A percentile compares a stretch with the other conserved stretches of the same genome.
phyloP scores from a whole-genome alignment of 192 early-diverging fungal genomes.

The Linderina pennispora region DNA sequence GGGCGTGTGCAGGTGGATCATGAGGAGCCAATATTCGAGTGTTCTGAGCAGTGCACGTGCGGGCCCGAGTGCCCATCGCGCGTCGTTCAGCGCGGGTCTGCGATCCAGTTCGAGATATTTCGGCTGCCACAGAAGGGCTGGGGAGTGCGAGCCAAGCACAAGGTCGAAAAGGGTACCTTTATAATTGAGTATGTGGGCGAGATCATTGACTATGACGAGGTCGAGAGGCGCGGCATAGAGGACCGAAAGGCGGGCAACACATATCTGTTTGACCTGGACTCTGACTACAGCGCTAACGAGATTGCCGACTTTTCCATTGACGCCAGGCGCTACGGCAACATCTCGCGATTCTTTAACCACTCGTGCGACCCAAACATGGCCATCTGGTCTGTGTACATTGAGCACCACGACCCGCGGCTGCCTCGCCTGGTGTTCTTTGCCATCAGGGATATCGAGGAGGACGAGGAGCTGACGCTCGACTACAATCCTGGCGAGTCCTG shows the following conservation, averaged over 20 bases:
- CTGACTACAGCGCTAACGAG: constrained; percentile 79
- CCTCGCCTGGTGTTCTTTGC: constrained; percentile 94
- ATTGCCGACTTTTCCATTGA: constrained; percentile 94
- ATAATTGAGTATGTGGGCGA: constrained; percentile 98
- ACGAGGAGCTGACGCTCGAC: constrained; percentile 92
- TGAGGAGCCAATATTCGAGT: constrained; percentile 24
- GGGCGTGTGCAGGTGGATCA: constrained; percentile 12
- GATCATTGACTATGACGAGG: constrained; percentile 74
- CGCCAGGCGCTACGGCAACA: constrained; percentile 82
- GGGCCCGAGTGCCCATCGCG: constrained; percentile 23
- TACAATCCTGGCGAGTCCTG: constrained; percentile 95
- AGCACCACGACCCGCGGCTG: constrained; percentile 77
- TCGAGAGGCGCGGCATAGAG: constrained; percentile 54
- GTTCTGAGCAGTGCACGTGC: constrained; percentile 34
- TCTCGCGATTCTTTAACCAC: constrained; percentile 98
- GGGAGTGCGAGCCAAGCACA: constrained; percentile 32
- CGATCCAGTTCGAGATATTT: constrained; percentile 32
- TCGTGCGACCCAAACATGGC: constrained; percentile 88
- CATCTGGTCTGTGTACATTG: constrained; percentile 41
- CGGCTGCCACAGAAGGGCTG: constrained; percentile 38
- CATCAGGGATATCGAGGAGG: constrained; percentile 58
- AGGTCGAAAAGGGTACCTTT: constrained; percentile 56
- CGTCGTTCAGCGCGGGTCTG: constrained; percentile 37
- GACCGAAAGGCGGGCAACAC: constrained; percentile 24
- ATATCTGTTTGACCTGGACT: constrained; percentile 67